Conservation (phyloP, 2,329 filamentous ascomycete genomes). For the Microdochium paspali region DNA sequence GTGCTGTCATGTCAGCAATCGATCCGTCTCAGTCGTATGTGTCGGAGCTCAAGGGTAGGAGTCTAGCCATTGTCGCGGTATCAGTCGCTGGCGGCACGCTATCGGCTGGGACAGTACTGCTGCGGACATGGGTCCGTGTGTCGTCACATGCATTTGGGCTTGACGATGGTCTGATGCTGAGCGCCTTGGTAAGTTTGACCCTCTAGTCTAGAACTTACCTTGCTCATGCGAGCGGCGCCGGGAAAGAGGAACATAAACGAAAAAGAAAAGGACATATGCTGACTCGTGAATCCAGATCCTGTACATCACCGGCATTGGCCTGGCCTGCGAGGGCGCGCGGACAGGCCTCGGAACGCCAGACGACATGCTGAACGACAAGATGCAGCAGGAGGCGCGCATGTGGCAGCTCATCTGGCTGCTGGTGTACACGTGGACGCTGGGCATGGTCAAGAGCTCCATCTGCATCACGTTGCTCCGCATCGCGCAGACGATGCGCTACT, state of each 20-base stretch:
- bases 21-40: background rate
- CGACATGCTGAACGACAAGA: conserved; percentile 4
- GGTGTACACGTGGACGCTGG: conserved; percentile 9
- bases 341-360: conserved; percentile 9
- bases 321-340: conserved; percentile 10
- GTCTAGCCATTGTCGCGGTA: conserved; percentile 8
- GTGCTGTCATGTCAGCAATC: background rate
- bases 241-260: no score
- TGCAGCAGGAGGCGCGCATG: conserved; percentile 6
- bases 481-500: conserved; percentile 9
- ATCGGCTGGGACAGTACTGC: conserved; percentile 8
- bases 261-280: no score
- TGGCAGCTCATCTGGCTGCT: conserved; percentile 13
- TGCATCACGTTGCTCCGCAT: conserved; percentile 14
- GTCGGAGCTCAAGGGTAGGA: conserved; percentile 3
- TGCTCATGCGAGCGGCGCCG: no score
- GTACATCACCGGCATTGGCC: conserved; percentile 7
- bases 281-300: conserved; percentile 2
- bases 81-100: conserved; percentile 8
- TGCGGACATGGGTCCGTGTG: conserved; percentile 7
- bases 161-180: conserved; percentile 4
- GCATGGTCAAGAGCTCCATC: conserved; percentile 11
- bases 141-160: conserved; percentile 2
- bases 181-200: background rate
- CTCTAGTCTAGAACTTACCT: background rate